Evolutionary conservation across 768 basidiomycete species (phyloP).

Genomic region (Mycena indigotica): DNA sequence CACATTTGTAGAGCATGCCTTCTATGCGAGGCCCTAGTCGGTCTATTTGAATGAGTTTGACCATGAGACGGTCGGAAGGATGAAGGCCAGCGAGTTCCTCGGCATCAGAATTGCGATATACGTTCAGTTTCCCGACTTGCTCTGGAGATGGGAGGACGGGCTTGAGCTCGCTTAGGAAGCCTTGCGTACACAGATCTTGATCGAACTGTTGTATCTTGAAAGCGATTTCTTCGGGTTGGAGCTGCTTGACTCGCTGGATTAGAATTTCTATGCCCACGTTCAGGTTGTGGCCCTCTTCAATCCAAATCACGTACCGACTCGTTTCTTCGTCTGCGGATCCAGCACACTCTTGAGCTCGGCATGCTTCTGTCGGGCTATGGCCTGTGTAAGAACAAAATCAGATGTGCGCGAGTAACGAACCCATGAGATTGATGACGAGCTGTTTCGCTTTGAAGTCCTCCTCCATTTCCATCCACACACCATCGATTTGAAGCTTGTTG

Average conservation of each 20-base stretch:
- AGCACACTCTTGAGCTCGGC: slow-evolving; percentile 92
- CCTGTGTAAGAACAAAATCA: slow-evolving; percentile 13
- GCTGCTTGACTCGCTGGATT: slow-evolving; percentile 81
- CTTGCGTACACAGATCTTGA: slow-evolving; percentile 80
- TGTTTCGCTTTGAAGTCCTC: slow-evolving; percentile 98
- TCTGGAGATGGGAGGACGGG: slow-evolving; percentile 89
- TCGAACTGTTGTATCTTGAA: slow-evolving; percentile 85
- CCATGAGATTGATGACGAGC: slow-evolving; percentile 86
- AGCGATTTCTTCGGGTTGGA: slow-evolving; percentile 86
- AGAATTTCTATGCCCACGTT: slow-evolving; percentile 87
- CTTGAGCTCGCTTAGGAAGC: slow-evolving; percentile 87
- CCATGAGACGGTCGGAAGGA: slow-evolving; percentile 94
- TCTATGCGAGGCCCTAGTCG: slow-evolving; percentile 85
- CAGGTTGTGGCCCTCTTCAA: no score
- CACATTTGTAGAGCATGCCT: slow-evolving; percentile 92
- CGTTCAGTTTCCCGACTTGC: slow-evolving; percentile 89
- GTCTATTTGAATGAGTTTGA: slow-evolving; percentile 93
- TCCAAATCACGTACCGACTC: slow-evolving; percentile 63
- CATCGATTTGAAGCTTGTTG: slow-evolving; percentile 77
- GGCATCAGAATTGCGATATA: slow-evolving; percentile 83
- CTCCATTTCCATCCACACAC: slow-evolving; percentile 96
- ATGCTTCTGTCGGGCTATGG: slow-evolving; percentile 74
- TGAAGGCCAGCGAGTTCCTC: slow-evolving; percentile 89
- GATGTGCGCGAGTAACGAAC: slow-evolving; percentile 42
- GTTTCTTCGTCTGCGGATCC: slow-evolving; percentile 88